Evolutionary conservation across 352 stramenopile genomes (phyloP).

Genomic region (Globisporangium canariense): DNA sequence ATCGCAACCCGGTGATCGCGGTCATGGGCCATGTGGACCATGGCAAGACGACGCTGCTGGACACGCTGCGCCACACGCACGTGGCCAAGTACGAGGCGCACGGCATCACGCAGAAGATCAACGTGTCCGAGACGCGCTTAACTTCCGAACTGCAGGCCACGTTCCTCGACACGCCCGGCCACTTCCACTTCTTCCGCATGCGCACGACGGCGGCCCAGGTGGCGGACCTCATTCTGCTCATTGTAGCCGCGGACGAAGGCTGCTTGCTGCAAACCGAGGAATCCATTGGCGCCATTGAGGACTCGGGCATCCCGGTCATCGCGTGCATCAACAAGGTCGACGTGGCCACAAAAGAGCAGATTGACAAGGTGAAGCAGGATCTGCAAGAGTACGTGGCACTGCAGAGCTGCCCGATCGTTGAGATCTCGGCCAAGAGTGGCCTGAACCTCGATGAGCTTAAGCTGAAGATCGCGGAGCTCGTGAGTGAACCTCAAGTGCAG

Average conservation of each 20-base stretch:
- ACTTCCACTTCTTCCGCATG: constrained; percentile 99
- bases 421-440: constrained; percentile 69
- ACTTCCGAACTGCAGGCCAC: constrained; percentile 60
- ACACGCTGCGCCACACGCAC: constrained; percentile 88
- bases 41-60: constrained; percentile 99
- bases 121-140: constrained; percentile 93
- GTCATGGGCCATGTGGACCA: constrained; percentile 99
- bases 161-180: constrained; percentile 99
- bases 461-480: constrained; percentile 32
- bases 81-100: constrained; percentile 94
- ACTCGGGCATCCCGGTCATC: constrained; percentile 63
- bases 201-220: constrained; percentile 94
- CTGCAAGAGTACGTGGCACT: constrained; percentile 80
- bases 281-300: constrained; percentile 89
- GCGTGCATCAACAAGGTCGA: constrained; percentile 91
- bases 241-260: constrained; percentile 98
- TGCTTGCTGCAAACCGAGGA: constrained; percentile 98
- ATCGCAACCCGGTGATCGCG: constrained; percentile 94
- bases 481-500: constrained; percentile 28
- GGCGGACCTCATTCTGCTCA: constrained; percentile 96
- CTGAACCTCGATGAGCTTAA: constrained; percentile 54
- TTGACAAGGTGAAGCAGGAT: constrained; percentile 50
- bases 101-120: constrained; percentile 99
- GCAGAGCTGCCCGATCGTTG: constrained; percentile 64
- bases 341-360: constrained; percentile 33